phyloP scores from a whole-genome alignment of 495 filamentous ascomycete genomes.

The Physcia stellaris region DNA sequence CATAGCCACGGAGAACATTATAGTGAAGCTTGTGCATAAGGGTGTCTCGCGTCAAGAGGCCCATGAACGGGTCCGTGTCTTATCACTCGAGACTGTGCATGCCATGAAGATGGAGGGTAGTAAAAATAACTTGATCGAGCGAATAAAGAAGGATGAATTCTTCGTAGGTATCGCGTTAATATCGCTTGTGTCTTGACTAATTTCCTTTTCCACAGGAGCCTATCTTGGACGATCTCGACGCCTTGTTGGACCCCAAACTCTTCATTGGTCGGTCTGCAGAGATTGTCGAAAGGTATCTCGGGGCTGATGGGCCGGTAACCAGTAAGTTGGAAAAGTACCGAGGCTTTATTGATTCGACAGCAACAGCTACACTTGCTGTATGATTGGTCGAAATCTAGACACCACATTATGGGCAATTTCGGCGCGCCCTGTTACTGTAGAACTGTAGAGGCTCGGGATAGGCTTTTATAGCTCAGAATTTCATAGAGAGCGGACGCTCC shows the following conservation, averaged over 20 bases:
- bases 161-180: slow-evolving; percentile 49
- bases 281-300: slow-evolving; percentile 8
- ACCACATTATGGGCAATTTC: too few species aligned
- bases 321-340: slow-evolving; percentile 3
- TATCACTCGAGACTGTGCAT: background rate
- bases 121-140: background rate
- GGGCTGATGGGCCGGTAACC: slow-evolving; percentile 4
- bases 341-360: too few species aligned
- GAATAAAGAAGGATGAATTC: slow-evolving; percentile 1
- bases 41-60: slow-evolving; percentile 76
- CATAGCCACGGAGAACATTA: slow-evolving; percentile 74
- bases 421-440: too few species aligned
- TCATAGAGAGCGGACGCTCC: too few species aligned
- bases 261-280: slow-evolving; percentile 11
- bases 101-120: background rate
- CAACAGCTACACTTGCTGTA: too few species aligned
- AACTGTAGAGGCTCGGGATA: too few species aligned
- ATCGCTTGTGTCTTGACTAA: too few species aligned
- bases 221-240: background rate
- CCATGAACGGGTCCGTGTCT: slow-evolving; percentile 66
- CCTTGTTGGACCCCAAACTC: background rate
- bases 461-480: too few species aligned
- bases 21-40: slow-evolving; percentile 70
- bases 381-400: too few species aligned
- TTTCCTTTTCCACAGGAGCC: slow-evolving; percentile 30